These are phyloP conservation scores for Elymus sibiricus DNA, from an alignment of 176 grass and related monocot species.

Conservation along the genomic window DNA sequence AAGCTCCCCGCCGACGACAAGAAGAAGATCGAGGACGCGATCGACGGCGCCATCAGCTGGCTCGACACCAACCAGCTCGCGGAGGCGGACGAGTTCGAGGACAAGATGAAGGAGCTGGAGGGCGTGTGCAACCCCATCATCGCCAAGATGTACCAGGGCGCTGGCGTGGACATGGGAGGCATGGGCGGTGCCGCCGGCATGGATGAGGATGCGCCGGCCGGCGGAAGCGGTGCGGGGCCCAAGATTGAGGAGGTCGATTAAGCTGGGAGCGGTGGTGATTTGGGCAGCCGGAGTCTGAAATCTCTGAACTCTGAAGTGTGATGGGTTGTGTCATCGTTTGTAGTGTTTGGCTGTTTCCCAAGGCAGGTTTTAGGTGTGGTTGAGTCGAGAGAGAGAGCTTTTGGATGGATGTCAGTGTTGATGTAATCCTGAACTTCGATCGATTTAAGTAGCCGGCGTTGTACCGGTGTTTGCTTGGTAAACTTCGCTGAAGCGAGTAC, in stretches of 20 bases:
- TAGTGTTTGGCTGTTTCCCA: not conserved
- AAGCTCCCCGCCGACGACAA: constrained; percentile 61
- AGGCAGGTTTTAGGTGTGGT: not conserved
- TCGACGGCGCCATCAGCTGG: constrained; percentile 62
- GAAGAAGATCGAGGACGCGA: constrained; percentile 68
- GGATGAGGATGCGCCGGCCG: constrained; percentile 53
- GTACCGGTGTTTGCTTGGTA: not conserved
- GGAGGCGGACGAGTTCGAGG: constrained; percentile 71
- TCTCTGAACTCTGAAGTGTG: not conserved
- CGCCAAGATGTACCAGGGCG: constrained; percentile 81
- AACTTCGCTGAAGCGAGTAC: too few species aligned
- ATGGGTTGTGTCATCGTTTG: not conserved
- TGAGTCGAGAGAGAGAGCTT: not conserved
- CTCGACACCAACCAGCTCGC: constrained; percentile 80
- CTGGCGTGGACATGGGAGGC: constrained; percentile 38
- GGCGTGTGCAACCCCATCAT: constrained; percentile 77
- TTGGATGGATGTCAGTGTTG: not conserved
- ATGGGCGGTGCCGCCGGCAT: constrained; percentile 45
- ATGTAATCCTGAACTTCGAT: not conserved
- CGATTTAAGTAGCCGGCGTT: too few species aligned
- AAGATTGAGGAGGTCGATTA: constrained; percentile 79
- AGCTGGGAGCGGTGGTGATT: not conserved
- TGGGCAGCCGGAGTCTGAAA: not conserved
- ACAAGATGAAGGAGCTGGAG: constrained; percentile 87
- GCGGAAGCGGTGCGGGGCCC: constrained; percentile 44